Base-by-base conservation (phyloP, 2,329 filamentous ascomycete genomes). In the Cladosporium colombiae region DNA sequence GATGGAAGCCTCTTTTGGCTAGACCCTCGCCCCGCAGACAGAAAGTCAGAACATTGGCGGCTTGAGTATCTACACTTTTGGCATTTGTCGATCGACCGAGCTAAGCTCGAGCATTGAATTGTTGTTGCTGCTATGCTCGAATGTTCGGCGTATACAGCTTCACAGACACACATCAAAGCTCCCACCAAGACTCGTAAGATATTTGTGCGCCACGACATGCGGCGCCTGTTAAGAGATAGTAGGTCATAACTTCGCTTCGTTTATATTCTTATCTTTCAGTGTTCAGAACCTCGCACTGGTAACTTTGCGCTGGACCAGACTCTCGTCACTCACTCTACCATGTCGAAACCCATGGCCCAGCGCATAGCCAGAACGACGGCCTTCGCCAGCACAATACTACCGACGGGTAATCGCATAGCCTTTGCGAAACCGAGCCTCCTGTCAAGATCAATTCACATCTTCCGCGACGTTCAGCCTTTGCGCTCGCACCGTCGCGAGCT, bases 381-480 rank as follows among this genome's bases (percentile, higher is more conserved):
- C 31, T 31, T 40, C 11, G 50, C 23, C 35, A 35, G 33, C 35
- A 21, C 33, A 2, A 8, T 21, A 13, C 21, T 44, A 3, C 18
- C 49, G 3, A 52, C 23, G 31, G 27, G 29, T 13, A 5, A 52
- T 3, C 55, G 27, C 61, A 33, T 52, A 11, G 18, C 18, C 33
- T 55, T 21, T 6, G 8, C 27, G 5, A 56, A 23, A 5, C 27
- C 23, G 2, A 55, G 2, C 2, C 23, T 21, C 0, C 6, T 56
- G 10, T 40, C 50, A 21, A 57, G 69, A 69, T 80, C 83, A 3
- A 90, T 92, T 69, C 86, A 86, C 67, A 79, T 97, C 73, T 90
- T 96, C 76, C 91, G 91, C 72, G 86, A 91, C 77, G 88, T 95
- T 66, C 81, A 88, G 16, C 82, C 87, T 13, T 82, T 97, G 61